Percentiles rank a stretch among this genome's conserved stretches.
Conservation (phyloP, 2,329 filamentous ascomycete species). For the Zasmidium citrigriseum region DNA sequence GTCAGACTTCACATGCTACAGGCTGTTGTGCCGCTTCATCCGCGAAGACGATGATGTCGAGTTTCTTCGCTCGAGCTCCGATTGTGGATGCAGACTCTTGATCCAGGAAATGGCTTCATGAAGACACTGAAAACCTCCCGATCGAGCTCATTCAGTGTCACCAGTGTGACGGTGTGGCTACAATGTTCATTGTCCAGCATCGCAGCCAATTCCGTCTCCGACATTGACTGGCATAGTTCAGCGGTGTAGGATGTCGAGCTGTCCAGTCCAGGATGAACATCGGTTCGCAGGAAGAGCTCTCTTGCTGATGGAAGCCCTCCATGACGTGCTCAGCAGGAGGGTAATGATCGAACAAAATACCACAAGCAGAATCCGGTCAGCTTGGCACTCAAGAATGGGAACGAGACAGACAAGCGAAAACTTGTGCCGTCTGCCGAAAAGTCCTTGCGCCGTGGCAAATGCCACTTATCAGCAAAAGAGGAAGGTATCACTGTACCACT, state of each 20-base stretch:
- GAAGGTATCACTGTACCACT: neutral
- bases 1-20: no score
- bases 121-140: no score
- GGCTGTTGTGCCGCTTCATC: no score
- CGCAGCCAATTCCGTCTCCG: neutral
- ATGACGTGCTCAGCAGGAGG: neutral
- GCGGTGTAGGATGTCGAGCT: neutral
- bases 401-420: neutral
- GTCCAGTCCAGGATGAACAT: neutral
- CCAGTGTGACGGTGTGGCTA: no score
- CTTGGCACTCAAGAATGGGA: no score
- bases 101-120: no score
- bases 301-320: neutral
- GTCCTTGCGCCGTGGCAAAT: neutral
- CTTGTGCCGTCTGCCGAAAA: neutral
- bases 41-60: no score
- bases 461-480: neutral
- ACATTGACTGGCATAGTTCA: neutral
- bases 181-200: neutral
- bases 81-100: no score
- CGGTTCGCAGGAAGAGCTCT: neutral
- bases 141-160: no score
- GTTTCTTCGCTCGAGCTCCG: no score
- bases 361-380: no score
- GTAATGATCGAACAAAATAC: no score